Conservation (phyloP, 805 yeast genomes). For the Priceomyces carsonii region DNA sequence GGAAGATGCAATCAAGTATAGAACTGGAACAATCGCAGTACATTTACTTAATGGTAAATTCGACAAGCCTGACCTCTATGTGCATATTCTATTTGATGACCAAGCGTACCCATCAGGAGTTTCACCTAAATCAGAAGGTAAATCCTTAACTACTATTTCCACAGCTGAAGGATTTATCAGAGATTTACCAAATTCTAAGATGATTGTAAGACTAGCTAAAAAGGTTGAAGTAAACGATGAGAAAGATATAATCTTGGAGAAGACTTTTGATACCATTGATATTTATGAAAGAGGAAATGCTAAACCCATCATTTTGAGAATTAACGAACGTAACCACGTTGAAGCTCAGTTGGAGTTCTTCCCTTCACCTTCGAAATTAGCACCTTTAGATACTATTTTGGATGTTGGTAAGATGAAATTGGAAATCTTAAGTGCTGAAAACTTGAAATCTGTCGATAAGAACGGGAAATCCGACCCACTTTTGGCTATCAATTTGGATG, state of each 20-base stretch:
- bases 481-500: constrained; percentile 54
- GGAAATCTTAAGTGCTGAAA: constrained; percentile 56
- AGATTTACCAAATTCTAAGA: constrained; percentile 63
- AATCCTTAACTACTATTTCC: constrained; percentile 43
- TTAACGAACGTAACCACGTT: constrained; percentile 42
- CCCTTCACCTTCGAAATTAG: constrained; percentile 57
- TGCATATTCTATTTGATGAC: constrained; percentile 69
- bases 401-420: constrained; percentile 68
- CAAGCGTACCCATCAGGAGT: constrained; percentile 57
- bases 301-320: constrained; percentile 45
- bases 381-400: constrained; percentile 58
- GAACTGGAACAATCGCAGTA: constrained; percentile 64
- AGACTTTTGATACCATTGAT: constrained; percentile 50
- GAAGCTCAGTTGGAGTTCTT: constrained; percentile 56
- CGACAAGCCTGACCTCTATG: constrained; percentile 46
- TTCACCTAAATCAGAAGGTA: constrained; percentile 50
- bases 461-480: constrained; percentile 82
- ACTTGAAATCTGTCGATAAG: constrained; percentile 59
- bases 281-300: constrained; percentile 51
- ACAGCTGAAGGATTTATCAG: constrained; percentile 64
- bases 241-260: constrained; percentile 54
- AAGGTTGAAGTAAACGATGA: constrained; percentile 46
- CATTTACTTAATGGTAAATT: constrained; percentile 53
- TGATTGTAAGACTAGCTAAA: constrained; percentile 58
- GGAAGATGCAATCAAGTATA: constrained; percentile 52